Evolutionary conservation across 2,329 filamentous ascomycete species (phyloP), one percentile per base, ranked within the genome.

Genomic region (Tolypocladium cylindrosporum): DNA sequence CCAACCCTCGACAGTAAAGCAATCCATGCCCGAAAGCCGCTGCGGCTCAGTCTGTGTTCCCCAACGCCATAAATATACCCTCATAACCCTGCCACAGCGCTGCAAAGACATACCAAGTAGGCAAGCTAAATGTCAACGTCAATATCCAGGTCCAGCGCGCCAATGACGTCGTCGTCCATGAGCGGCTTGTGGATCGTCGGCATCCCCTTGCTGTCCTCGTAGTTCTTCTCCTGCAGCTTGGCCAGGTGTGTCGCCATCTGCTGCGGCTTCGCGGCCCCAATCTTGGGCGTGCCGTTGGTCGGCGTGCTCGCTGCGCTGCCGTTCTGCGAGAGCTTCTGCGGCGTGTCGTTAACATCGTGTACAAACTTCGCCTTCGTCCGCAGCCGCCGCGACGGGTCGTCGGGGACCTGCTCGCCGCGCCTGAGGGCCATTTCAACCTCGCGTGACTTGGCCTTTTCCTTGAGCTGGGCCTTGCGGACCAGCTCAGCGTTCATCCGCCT

Each of bases 131-230:
- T 90, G 64, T 96, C 91, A 66, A 96, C 86, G 65, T 97, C 93
- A 69, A 97, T 91, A 36, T 91, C 93, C 65, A 97, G 75, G 70
- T 97, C 94, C 77, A 97, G 77, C 34, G 86, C 82, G 1, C 88
- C 91, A 71, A 97, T 93, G 58, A 97, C 88, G 68, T 97, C 94
- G 68, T 97, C 94, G 61, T 96, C 92, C 78, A 89, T 88, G 58
- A 91, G 82, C 37, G 88, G 86, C 74, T 89, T 86, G 67, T 93
- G 89, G 54, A 91, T 88, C 14, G 85, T 85, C 3, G 84, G 80
- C 60, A 86, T 72, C 14, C 81, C 81, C 66, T 82, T 84, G 72
- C 82, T 84, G 64, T 85, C 79, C 59, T 73, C 73, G 61, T 76
- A 76, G 65, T 77, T 77, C 72, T 79, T 78, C 62, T 77, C 74